These are phyloP conservation scores for Umbelopsis sp. DNA, from an alignment of 371 early-diverging fungal species.

Conservation along the genomic window DNA sequence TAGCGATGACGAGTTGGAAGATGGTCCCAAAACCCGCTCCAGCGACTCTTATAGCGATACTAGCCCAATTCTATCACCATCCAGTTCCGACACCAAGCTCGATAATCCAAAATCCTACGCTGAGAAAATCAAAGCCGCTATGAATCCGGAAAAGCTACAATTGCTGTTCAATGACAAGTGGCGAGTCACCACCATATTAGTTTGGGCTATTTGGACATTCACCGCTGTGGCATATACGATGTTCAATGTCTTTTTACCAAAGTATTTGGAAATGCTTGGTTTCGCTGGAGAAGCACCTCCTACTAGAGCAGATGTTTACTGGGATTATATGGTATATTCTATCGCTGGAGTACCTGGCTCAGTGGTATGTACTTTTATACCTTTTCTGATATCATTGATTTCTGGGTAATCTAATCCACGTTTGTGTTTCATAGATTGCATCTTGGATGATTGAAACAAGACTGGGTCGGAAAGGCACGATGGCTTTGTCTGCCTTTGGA, in stretches of 20 bases:
- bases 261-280: conserved; percentile 67
- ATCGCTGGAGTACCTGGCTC: conserved; percentile 84
- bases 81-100: not conserved
- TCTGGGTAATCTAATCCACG: not conserved
- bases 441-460: conserved; percentile 75
- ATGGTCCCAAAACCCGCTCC: not conserved
- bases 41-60: not conserved
- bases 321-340: conserved; percentile 78
- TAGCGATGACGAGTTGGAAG: conserved; percentile 7
- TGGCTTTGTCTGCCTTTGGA: conserved; percentile 77
- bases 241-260: conserved; percentile 84
- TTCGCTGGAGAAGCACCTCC: conserved; percentile 41
- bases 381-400: not conserved
- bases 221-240: conserved; percentile 83
- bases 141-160: conserved; percentile 2
- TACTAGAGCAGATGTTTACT: conserved; percentile 66
- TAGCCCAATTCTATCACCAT: not conserved
- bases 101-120: not conserved
- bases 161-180: conserved; percentile 56
- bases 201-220: conserved; percentile 83
- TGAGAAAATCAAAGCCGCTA: conserved; percentile 12
- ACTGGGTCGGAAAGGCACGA: conserved; percentile 82
- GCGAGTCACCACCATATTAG: conserved; percentile 65
- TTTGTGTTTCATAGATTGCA: conserved; percentile 51
- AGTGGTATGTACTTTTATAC: conserved; percentile 43